Conservation (phyloP, 768 basidiomycete species). For the Trametes maxima region DNA sequence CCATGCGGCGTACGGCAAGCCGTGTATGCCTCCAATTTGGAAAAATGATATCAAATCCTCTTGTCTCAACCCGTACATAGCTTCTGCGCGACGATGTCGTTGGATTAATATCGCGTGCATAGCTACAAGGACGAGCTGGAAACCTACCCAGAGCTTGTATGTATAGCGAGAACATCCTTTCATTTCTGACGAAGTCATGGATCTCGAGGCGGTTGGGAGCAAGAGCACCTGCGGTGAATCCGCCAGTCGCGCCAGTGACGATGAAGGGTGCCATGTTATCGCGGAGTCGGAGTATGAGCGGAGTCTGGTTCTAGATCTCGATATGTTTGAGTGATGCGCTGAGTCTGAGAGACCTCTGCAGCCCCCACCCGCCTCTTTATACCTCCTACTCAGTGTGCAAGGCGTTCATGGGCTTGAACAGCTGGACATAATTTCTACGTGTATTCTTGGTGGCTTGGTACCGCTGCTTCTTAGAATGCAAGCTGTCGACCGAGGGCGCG, state of each 20-base stretch:
- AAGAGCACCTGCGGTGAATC: not conserved
- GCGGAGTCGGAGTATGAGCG: slow-evolving; percentile 5
- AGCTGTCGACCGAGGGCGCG: too few species aligned
- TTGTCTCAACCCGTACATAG: not conserved
- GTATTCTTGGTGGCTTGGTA: too few species aligned
- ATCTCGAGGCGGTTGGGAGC: slow-evolving; percentile 19
- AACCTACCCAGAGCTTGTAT: slow-evolving; percentile 50
- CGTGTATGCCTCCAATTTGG: slow-evolving; percentile 51
- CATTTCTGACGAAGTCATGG: slow-evolving; percentile 36
- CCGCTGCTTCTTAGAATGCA: too few species aligned
- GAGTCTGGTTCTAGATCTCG: not conserved
- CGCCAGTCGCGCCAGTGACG: not conserved
- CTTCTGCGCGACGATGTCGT: too few species aligned
- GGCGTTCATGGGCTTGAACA: too few species aligned
- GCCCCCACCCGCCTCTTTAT: not conserved
- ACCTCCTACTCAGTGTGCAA: not conserved
- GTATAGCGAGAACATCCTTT: slow-evolving; percentile 53
- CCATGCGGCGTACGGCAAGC: slow-evolving; percentile 47
- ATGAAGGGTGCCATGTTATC: slow-evolving; percentile 7
- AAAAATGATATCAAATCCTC: not conserved
- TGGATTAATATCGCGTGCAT: too few species aligned
- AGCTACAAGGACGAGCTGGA: not conserved
- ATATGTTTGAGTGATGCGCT: slow-evolving; percentile 1
- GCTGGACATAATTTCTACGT: too few species aligned
- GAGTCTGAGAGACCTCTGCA: not conserved